A percentile compares a stretch with the other conserved stretches of the same genome.
Evolutionary conservation across 2,329 filamentous ascomycete species (phyloP).

Genomic region (Aspergillus versicolor): DNA sequence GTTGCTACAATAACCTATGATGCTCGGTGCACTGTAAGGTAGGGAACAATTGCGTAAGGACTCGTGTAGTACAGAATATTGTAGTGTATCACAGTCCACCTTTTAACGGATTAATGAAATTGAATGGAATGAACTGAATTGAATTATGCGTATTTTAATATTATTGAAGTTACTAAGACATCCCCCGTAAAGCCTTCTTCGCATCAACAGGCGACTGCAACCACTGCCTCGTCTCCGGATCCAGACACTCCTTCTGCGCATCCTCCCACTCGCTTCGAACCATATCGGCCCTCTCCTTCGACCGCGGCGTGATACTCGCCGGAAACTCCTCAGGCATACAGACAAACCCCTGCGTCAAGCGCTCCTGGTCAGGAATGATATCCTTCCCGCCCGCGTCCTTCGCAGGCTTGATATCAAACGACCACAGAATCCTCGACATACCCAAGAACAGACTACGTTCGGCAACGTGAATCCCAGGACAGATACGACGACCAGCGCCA

Average conservation of each 20-base stretch:
- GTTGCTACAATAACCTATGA: too few relatives aligned
- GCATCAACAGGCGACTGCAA: background rate
- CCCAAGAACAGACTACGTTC: conserved; percentile 50
- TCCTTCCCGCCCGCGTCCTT: conserved; percentile 30
- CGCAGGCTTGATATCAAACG: conserved; percentile 41
- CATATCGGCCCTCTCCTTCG: conserved; percentile 27
- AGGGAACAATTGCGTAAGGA: too few relatives aligned
- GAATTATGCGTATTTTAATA: background rate
- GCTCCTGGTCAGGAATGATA: conserved; percentile 41
- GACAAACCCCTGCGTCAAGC: conserved; percentile 45
- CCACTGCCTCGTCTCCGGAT: background rate
- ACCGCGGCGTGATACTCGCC: conserved; percentile 37
- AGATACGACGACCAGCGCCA: conserved; percentile 57
- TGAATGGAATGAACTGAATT: too few relatives aligned
- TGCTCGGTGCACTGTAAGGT: too few relatives aligned
- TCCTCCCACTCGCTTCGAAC: background rate
- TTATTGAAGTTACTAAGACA: background rate
- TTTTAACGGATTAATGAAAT: too few relatives aligned
- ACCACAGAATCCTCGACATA: conserved; percentile 52
- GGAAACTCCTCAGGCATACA: conserved; percentile 44
- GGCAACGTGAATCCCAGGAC: conserved; percentile 58
- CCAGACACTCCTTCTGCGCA: background rate
- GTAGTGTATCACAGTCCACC: too few relatives aligned
- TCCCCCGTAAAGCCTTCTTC: background rate
- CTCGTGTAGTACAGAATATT: too few relatives aligned